A percentile compares a stretch with the other conserved stretches of the same genome.
Conservation (phyloP, 2,329 filamentous ascomycete genomes). For the Teratosphaeria gauchensis region DNA sequence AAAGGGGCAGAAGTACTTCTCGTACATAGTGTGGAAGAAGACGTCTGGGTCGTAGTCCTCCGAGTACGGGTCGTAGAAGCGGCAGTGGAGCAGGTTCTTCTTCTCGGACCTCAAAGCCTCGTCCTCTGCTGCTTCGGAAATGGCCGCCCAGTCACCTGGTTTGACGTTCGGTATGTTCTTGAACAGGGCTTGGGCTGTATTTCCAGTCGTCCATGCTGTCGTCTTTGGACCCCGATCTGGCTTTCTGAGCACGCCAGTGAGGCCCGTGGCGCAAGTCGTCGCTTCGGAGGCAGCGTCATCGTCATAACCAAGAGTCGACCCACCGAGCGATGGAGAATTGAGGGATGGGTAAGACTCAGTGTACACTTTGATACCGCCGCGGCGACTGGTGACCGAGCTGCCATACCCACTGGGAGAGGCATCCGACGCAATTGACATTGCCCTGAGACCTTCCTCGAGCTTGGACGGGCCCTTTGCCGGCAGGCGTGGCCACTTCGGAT, state of each 20-base stretch:
- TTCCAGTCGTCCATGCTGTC: constrained; percentile 7
- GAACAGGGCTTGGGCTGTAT: constrained; percentile 25
- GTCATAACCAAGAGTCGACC: not conserved
- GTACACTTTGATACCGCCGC: constrained; percentile 8
- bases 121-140: constrained; percentile 13
- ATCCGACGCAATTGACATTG: constrained; percentile 2
- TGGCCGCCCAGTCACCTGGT: constrained; percentile 19
- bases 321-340: not conserved
- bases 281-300: constrained; percentile 2
- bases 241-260: not conserved
- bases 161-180: constrained; percentile 23
- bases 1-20: constrained; percentile 47
- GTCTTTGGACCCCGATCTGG: not conserved
- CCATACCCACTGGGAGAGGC: constrained; percentile 1
- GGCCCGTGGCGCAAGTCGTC: not conserved
- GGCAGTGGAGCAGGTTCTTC: constrained; percentile 31
- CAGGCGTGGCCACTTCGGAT: constrained; percentile 1
- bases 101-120: constrained; percentile 13
- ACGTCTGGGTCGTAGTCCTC: constrained; percentile 38
- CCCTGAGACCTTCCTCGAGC: not conserved
- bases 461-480: not conserved
- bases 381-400: constrained; percentile 6
- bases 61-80: constrained; percentile 42
- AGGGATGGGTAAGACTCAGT: constrained; percentile 4
- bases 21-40: constrained; percentile 37